Conservation (phyloP, 768 basidiomycete species). For the Cyclocybe cylindracea region DNA sequence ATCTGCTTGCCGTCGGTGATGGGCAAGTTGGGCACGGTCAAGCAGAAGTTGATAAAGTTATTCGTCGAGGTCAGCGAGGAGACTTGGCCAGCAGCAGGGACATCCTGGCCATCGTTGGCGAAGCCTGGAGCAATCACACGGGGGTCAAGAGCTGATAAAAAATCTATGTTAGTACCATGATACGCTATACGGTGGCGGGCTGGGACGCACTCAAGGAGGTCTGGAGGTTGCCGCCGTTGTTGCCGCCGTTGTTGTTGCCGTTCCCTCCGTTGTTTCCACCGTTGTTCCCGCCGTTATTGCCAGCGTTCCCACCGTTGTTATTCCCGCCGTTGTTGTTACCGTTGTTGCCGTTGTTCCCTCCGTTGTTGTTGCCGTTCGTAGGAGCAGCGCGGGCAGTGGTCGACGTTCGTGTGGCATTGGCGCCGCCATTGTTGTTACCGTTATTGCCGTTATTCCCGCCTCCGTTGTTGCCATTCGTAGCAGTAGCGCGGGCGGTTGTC, state of each 20-base stretch:
- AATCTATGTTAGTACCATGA: constrained; percentile 4
- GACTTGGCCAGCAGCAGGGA: constrained; percentile 45
- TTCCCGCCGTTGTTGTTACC: constrained; percentile 1
- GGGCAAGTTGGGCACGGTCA: constrained; percentile 41
- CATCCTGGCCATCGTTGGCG: constrained; percentile 48
- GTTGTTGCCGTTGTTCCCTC: constrained; percentile 3
- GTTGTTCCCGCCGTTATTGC: constrained; percentile 4
- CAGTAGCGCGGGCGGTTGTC: neutral
- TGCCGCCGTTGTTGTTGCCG: constrained; percentile 7
- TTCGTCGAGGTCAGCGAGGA: constrained; percentile 54
- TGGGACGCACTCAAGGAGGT: constrained; percentile 37
- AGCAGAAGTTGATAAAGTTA: constrained; percentile 65
- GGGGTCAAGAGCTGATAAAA: constrained; percentile 48
- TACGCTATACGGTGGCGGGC: neutral
- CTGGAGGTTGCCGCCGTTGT: constrained; percentile 38
- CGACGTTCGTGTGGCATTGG: neutral
- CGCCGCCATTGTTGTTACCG: neutral
- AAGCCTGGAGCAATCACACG: constrained; percentile 49
- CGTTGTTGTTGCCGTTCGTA: constrained; percentile 3
- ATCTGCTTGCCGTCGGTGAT: constrained; percentile 59
- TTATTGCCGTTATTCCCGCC: constrained; percentile 1
- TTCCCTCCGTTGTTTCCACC: constrained; percentile 1
- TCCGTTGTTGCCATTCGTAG: constrained; percentile 1
- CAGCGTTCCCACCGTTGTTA: neutral
- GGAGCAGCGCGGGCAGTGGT: neutral